A percentile compares a stretch with the other conserved stretches of the same genome.
These are phyloP conservation scores for Neurospora pannonica DNA, from an alignment of 495 filamentous ascomycete species.

Conservation along the genomic window DNA sequence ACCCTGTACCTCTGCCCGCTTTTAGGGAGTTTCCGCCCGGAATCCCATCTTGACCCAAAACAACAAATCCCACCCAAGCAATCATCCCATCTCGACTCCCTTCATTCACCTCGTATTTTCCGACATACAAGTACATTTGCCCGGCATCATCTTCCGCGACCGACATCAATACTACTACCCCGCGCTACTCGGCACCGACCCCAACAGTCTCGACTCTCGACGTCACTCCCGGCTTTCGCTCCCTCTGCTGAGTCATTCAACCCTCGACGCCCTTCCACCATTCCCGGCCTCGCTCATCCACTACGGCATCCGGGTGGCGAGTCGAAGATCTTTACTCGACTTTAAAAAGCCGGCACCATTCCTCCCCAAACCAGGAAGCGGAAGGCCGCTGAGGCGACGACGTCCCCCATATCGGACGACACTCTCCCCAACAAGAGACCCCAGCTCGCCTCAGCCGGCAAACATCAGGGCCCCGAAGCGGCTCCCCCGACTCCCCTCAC, in stretches of 20 bases:
- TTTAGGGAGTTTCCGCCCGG: not conserved
- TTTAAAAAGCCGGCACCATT: slow-evolving; percentile 40
- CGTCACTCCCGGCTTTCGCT: slow-evolving; percentile 1
- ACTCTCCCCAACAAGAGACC: slow-evolving; percentile 44
- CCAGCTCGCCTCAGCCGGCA: slow-evolving; percentile 32
- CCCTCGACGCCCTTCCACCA: not conserved
- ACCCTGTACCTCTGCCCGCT: not conserved
- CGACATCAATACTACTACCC: not conserved
- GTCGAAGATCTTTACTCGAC: slow-evolving; percentile 1
- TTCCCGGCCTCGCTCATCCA: not conserved
- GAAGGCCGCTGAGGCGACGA: slow-evolving; percentile 77
- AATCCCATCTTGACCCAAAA: not conserved
- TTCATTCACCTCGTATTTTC: not conserved
- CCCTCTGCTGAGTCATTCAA: not conserved
- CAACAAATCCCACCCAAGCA: not conserved
- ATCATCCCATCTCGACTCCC: not conserved
- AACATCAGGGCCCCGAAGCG: slow-evolving; percentile 21
- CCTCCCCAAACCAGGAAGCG: slow-evolving; percentile 69
- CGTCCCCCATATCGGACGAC: slow-evolving; percentile 27
- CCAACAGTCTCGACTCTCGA: not conserved
- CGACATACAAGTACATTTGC: not conserved
- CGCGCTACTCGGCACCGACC: not conserved
- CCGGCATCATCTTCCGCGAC: not conserved
- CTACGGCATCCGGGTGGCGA: slow-evolving; percentile 4
- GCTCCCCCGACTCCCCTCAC: slow-evolving; percentile 29